Evolutionary conservation across 805 yeast genomes (phyloP).

Genomic region (Starmerella floris): DNA sequence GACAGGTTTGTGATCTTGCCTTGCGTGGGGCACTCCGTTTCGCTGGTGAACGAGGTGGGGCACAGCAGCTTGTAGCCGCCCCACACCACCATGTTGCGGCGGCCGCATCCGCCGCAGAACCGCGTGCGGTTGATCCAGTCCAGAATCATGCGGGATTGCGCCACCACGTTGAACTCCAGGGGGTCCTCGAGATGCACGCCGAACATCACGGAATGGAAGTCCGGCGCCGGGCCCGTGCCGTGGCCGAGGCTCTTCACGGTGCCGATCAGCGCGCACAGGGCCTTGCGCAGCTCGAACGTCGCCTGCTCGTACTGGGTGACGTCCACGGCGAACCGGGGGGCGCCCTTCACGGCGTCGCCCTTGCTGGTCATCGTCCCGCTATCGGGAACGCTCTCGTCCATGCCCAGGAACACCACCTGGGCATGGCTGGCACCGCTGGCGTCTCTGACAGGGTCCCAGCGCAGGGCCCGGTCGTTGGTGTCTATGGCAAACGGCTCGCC

Average conservation of each 20-base stretch:
- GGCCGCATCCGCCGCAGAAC: slow-evolving; percentile 82
- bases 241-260: not conserved
- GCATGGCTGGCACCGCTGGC: slow-evolving; percentile 21
- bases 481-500: slow-evolving; percentile 27
- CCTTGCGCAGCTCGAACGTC: slow-evolving; percentile 9
- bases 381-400: slow-evolving; percentile 31
- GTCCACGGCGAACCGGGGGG: slow-evolving; percentile 32
- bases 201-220: slow-evolving; percentile 12
- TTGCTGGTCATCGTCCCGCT: slow-evolving; percentile 9
- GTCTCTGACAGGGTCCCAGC: slow-evolving; percentile 30
- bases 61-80: slow-evolving; percentile 33
- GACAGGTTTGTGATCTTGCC: slow-evolving; percentile 55
- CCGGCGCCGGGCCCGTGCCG: slow-evolving; percentile 1
- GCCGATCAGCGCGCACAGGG: slow-evolving; percentile 13
- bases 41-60: slow-evolving; percentile 22
- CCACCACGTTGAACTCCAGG: slow-evolving; percentile 50
- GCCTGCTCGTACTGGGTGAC: slow-evolving; percentile 18
- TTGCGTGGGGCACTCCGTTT: slow-evolving; percentile 28
- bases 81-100: slow-evolving; percentile 28
- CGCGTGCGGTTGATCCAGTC: slow-evolving; percentile 70
- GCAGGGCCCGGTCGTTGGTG: slow-evolving; percentile 23
- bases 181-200: slow-evolving; percentile 9
- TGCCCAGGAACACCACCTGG: slow-evolving; percentile 36
- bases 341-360: slow-evolving; percentile 24
- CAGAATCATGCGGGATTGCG: slow-evolving; percentile 70